Evolutionary conservation across 2,329 filamentous ascomycete genomes (phyloP), one percentile per base, ranked within the genome.

Genomic region (Pyrenophora graminea): DNA sequence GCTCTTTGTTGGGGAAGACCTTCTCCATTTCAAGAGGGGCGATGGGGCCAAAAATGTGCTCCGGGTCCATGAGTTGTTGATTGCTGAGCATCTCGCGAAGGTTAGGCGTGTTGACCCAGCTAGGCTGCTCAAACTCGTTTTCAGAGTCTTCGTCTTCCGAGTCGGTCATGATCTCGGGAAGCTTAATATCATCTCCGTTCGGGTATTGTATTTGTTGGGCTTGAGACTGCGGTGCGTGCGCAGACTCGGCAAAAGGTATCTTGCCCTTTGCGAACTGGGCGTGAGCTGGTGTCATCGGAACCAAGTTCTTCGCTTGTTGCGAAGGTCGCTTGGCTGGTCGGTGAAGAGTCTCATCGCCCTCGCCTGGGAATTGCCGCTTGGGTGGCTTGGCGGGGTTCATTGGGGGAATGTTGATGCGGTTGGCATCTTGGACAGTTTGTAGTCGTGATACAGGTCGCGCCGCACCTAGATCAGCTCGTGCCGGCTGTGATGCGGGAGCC

Each of bases 101-200:
- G 57, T 90, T 88, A 9, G 93, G 92, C 2, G 90, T 90, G 67
- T 96, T 88, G 4, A 91, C 91, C 94, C 94, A 99, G 6, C 85
- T 84, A 2, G 91, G 89, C 13, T 90, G 83, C 46, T 76, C 78
- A 66, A 90, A 85, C 30, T 81, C 81, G 12, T 85, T 83, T 37
- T 82, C 79, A 2, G 82, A 84, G 54, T 93, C 89, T 41, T 93
- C 89, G 52, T 96, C 90, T 65, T 96, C 92, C 25, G 91, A 91
- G 69, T 99, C 95, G 1, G 94, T 97, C 58, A 91, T 86, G 62
- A 99, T 97, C 62, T 99, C 94, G 0, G 94, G 93, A 3, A 99
- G 84, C 61, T 94, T 88, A 65, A 99, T 97, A 44, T 83, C 84
- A 52, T 99, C 94, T 54, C 92, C 91, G 62, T 91, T 93, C 55